Base-by-base conservation (phyloP, 1,139 yeast species). In the Wickerhamomyces sp. region DNA sequence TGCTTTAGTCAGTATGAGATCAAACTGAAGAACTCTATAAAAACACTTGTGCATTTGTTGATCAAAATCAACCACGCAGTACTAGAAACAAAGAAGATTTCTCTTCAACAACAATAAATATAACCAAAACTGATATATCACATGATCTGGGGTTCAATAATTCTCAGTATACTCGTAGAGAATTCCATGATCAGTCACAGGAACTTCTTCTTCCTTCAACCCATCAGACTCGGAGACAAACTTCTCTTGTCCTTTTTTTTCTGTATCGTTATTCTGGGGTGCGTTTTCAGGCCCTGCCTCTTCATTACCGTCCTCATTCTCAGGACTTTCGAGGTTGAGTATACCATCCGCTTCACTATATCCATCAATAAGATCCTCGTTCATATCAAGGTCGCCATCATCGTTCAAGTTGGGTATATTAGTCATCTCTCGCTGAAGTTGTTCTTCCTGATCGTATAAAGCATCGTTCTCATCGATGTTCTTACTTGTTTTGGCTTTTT, bases 401-500 rank as follows among this genome's bases (percentile, higher is more conserved):
- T 53, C 58, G 7, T 53, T 47, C 10, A 55, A 41, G 31, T 29
- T 29, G 6, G 61, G 60, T 27, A 58, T 55, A 35, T 55, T 55
- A 1, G 59, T 58, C 31, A 58, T 55, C 40, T 58, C 61, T 38
- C 59, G 46, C 32, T 56, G 57, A 13, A 56, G 47, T 23, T 53
- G 54, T 34, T 58, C 59, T 7, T 63, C 51, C 32, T 51, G 50
- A 13, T 49, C 50, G 32, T 46, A 50, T 6, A 45, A 8, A 9
- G 39, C 34, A 10, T 23, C 27, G 10, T 41, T 40, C 5, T 44
- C 34, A 31, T 47, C 63, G 6, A n/a, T 30, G 13, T 39, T 38
- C 9, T 43, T 35, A 32, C 46, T 63, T 7, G 62, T 50, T 68
- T 58, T 58, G 62, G 73, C 55, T 61, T 68, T 73, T 44, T 76